Conservation (phyloP, 2,329 filamentous ascomycete genomes). For the Botrytis hyacinthi region DNA sequence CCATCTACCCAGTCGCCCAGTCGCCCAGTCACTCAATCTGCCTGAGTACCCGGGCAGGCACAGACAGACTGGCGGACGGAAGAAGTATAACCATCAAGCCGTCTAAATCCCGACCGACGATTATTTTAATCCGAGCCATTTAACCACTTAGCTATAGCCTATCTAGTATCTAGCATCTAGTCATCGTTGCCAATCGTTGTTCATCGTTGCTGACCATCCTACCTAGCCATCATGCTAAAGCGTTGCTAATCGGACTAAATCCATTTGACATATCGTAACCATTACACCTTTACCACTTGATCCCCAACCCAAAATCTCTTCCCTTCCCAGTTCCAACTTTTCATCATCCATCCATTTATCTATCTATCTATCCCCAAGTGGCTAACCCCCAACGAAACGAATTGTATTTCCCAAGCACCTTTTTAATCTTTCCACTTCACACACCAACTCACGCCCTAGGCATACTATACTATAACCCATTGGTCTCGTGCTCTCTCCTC, state of each 20-base stretch:
- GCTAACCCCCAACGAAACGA: not conserved
- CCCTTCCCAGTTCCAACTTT: not conserved
- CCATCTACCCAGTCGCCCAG: not conserved
- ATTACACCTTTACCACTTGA: not conserved
- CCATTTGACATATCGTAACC: not conserved
- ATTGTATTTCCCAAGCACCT: not conserved
- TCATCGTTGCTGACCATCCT: too few relatives aligned
- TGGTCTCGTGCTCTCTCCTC: not conserved
- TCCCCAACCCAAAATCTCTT: not conserved
- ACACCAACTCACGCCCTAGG: not conserved
- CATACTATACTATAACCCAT: not conserved
- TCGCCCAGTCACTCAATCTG: not conserved
- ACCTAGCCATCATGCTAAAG: too few relatives aligned
- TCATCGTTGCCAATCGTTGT: not conserved
- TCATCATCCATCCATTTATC: not conserved
- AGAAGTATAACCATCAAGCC: not conserved
- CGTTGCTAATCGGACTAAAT: not conserved
- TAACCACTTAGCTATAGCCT: too few relatives aligned
- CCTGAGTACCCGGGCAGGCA: not conserved
- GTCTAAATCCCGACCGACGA: conserved; percentile 6
- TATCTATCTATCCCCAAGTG: not conserved
- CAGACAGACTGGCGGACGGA: not conserved
- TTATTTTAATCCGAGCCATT: not conserved
- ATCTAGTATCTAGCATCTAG: not conserved
- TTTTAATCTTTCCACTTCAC: not conserved